Conservation (phyloP, 208 protist genomes). For the Tetramitus jugosus region DNA sequence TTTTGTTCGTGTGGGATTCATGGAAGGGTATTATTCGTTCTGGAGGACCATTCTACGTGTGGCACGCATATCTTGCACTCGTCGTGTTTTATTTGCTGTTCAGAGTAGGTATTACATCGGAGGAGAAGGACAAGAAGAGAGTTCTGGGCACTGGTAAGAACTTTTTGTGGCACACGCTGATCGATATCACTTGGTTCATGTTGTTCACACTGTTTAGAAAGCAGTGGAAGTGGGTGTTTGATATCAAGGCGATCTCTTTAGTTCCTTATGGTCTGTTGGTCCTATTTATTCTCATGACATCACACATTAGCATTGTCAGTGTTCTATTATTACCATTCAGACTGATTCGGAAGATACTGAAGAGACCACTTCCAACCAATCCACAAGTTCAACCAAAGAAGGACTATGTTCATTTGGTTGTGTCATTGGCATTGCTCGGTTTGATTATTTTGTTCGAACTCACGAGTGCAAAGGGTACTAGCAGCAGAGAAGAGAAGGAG, state of each 20-base stretch:
- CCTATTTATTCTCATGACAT: neutral
- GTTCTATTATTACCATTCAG: too few relatives aligned
- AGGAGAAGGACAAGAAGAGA: neutral
- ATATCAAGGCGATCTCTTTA: neutral
- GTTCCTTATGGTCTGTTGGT: neutral
- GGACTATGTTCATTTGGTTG: too few relatives aligned
- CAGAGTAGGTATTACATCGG: neutral
- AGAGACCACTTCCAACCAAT: too few relatives aligned
- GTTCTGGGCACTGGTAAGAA: too few relatives aligned
- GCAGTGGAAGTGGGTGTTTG: neutral
- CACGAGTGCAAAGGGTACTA: too few relatives aligned
- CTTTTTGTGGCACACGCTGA: neutral
- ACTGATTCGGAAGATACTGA: too few relatives aligned
- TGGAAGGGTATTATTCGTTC: neutral
- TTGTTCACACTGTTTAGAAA: neutral
- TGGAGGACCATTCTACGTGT: neutral
- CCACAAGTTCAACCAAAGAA: too few relatives aligned
- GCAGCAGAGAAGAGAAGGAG: too few relatives aligned
- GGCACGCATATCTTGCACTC: neutral
- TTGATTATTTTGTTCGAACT: neutral
- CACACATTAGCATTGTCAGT: too few relatives aligned
- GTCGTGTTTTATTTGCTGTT: neutral
- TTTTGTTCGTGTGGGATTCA: neutral
- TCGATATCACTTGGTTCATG: constrained; percentile 1
- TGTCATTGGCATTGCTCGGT: neutral